A percentile compares a stretch with the other conserved stretches of the same genome.
Conservation (phyloP, 202 grass and related monocot genomes). For the Thinopyrum obtusiflorum region DNA sequence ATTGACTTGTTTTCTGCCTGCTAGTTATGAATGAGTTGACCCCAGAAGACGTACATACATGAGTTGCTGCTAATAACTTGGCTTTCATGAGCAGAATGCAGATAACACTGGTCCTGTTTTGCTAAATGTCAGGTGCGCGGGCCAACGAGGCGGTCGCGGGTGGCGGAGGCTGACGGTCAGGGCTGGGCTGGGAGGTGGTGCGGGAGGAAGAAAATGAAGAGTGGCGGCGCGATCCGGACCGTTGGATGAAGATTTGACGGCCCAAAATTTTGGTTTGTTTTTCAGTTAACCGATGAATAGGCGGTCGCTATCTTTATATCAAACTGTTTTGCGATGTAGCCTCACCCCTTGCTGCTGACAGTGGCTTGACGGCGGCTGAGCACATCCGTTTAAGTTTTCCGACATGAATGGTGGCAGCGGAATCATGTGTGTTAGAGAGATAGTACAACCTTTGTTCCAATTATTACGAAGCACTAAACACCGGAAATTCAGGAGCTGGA, state of each 20-base stretch:
- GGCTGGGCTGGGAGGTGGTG: too few species aligned
- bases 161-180: too few species aligned
- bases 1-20: neutral
- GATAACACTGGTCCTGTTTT: too few species aligned
- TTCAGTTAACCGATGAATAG: too few species aligned
- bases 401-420: too few species aligned
- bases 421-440: neutral
- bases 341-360: neutral
- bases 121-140: too few species aligned
- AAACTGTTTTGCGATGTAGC: neutral
- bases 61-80: neutral
- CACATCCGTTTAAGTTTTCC: neutral
- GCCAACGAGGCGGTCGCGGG: too few species aligned
- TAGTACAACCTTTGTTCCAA: neutral
- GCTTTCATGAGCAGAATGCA: neutral
- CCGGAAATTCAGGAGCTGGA: neutral
- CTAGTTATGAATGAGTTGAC: neutral
- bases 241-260: too few species aligned
- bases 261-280: too few species aligned
- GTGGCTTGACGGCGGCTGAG: neutral
- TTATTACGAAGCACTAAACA: neutral
- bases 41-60: neutral
- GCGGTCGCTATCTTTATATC: neutral
- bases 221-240: too few species aligned
- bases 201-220: too few species aligned